Percentiles rank a stretch among this genome's conserved stretches.
phyloP scores from a whole-genome alignment of 139 green algal genomes.

The Tetratostichococcus sp. region DNA sequence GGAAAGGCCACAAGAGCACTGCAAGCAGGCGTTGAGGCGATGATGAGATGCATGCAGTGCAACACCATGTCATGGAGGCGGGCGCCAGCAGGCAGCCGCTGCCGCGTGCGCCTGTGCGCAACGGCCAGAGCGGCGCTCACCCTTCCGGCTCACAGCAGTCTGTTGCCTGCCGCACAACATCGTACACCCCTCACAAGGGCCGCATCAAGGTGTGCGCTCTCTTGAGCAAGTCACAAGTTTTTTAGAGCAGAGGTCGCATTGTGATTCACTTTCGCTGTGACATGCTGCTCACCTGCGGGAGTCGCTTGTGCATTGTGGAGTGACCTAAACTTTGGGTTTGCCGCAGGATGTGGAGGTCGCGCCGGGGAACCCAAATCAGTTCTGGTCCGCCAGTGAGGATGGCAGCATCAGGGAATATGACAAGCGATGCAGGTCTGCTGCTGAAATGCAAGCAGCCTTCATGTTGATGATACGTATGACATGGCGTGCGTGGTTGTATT shows the following conservation, averaged over 20 bases:
- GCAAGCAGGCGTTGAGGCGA: no score
- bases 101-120: background rate
- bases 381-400: constrained; percentile 84
- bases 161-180: constrained; percentile 20
- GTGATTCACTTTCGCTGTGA: no score
- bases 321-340: no score
- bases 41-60: background rate
- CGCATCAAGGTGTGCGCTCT: constrained; percentile 60
- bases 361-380: constrained; percentile 68
- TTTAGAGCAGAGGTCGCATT: no score
- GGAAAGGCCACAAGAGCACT: no score
- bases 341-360: constrained; percentile 75
- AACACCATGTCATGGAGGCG: background rate
- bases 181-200: constrained; percentile 59
- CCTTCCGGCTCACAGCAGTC: background rate
- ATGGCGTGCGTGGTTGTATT: no score
- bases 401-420: constrained; percentile 28
- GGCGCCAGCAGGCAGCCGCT: background rate
- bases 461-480: no score
- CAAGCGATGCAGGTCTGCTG: constrained; percentile 12
- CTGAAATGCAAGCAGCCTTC: background rate
- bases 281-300: no score
- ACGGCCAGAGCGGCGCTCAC: background rate
- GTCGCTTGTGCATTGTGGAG: no score
- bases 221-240: background rate